Evolutionary conservation across 192 early-diverging fungal genomes (phyloP).

Genomic region (Pecoramyces ruminantium): DNA sequence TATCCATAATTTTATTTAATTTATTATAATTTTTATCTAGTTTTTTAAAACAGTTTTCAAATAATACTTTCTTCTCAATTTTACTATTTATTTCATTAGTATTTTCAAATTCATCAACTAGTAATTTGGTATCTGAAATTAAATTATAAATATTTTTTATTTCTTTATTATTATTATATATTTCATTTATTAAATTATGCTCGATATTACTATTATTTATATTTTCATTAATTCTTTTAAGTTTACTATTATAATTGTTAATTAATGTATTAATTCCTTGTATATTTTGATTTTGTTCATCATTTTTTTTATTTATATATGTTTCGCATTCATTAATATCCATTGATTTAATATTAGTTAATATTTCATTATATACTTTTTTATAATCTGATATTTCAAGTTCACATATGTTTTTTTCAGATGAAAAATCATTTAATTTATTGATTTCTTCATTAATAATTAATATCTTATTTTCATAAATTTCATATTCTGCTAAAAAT

Average conservation of each 20-base stretch:
- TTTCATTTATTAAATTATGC: neutral
- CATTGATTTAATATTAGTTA: neutral
- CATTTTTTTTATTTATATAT: neutral
- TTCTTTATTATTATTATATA: neutral
- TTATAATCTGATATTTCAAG: neutral
- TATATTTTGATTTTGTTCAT: neutral
- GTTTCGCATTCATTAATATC: neutral
- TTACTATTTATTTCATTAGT: neutral
- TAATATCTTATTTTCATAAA: neutral
- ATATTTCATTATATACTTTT: neutral
- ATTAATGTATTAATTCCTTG: neutral
- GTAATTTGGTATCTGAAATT: neutral
- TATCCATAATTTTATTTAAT: neutral
- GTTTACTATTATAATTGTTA: neutral
- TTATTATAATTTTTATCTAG: neutral
- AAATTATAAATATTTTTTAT: neutral
- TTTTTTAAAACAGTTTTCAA: neutral
- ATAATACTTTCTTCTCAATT: neutral
- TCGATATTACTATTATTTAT: neutral
- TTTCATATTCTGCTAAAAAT: neutral
- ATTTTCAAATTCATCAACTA: neutral
- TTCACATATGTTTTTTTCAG: neutral
- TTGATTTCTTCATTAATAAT: neutral
- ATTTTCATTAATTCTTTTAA: neutral
- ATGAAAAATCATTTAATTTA: neutral